Percentiles rank a stretch among this genome's conserved stretches.
These are phyloP conservation scores for Pyrenophora seminiperda DNA, from an alignment of 2,329 filamentous ascomycete genomes.

Conservation along the genomic window DNA sequence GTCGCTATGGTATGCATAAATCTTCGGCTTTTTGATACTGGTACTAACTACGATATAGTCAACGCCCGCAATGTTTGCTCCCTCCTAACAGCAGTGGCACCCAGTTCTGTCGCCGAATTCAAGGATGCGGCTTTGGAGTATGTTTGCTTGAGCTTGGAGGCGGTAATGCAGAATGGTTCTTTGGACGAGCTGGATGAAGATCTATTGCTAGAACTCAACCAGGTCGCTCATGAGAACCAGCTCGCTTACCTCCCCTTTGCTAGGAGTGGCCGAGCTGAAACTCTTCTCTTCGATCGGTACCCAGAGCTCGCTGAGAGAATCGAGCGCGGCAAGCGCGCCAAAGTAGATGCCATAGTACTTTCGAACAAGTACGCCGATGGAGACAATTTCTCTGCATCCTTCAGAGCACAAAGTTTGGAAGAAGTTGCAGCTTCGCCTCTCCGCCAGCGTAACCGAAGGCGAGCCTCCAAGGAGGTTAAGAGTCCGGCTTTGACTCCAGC, in stretches of 20 bases:
- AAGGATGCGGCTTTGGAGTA: slow-evolving; percentile 89
- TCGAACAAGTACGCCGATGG: slow-evolving; percentile 67
- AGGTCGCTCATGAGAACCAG: slow-evolving; percentile 81
- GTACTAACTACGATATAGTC: slow-evolving; percentile 27
- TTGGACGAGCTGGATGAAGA: slow-evolving; percentile 86
- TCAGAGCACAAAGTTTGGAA: slow-evolving; percentile 68
- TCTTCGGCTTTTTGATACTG: slow-evolving; percentile 20
- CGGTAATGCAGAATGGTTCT: slow-evolving; percentile 87
- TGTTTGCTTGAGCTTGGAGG: slow-evolving; percentile 87
- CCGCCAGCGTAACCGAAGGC: slow-evolving; percentile 50
- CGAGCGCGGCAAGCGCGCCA: slow-evolving; percentile 69
- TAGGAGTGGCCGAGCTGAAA: slow-evolving; percentile 73
- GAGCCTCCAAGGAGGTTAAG: slow-evolving; percentile 54
- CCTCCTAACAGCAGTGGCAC: slow-evolving; percentile 82
- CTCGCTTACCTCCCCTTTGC: slow-evolving; percentile 76
- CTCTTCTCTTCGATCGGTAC: slow-evolving; percentile 67
- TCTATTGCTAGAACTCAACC: slow-evolving; percentile 79
- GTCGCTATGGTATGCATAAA: slow-evolving; percentile 67
- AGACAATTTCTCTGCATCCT: slow-evolving; percentile 68
- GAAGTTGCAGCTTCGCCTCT: slow-evolving; percentile 59
- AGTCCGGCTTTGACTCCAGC: slow-evolving; percentile 69
- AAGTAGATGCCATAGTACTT: slow-evolving; percentile 78
- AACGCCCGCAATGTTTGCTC: slow-evolving; percentile 76
- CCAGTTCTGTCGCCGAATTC: slow-evolving; percentile 81
- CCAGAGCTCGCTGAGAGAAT: slow-evolving; percentile 68